Evolutionary conservation across 1,139 yeast species (phyloP), one percentile per base, ranked within the genome.

Genomic region (Saccharomycopsis crataegensis): DNA sequence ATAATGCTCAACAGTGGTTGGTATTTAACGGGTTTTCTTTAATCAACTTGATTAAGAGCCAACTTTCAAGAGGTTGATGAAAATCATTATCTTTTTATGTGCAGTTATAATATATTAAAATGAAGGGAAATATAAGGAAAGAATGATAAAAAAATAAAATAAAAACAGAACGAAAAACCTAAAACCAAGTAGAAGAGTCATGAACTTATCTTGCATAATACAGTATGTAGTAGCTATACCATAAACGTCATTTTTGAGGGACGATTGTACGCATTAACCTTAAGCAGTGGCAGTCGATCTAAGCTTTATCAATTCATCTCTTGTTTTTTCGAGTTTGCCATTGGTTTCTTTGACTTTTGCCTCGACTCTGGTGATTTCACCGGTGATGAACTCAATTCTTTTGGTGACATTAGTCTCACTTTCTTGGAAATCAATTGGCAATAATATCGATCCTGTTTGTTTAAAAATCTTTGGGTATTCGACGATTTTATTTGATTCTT

Each of bases 391-490:
- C 67, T 90, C 96, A 50, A 93, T 76, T 67, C 99, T 83, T 68
- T 91, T 93, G 37, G 76, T 78, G 41, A 93, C 97, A 64, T 91
- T 93, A 64, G 78, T 62, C 61, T 81, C 79, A 40, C 98, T 96
- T 67, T 93, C 98, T 12, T 67, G 67, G 59, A 78, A 79, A 54
- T 90, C 96, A 65, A 91, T 96, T 2, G 97, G 97, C 58, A 93
- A 75, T 58, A 93, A 75, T 7, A 91, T 90, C 9, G 96, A 96
- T 0, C 99, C 99, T 22, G 93, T 86, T 60, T 91, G 76, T 68
- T 93, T 93, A 71, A 80, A 93, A 42, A 93, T 83, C 62, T 86
- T 86, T 16, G 94, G 77, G 43, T 12, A 16, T 28, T 53, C 74
- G 60, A 72, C 65, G 58, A 75, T 64, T 58, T 61, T 62, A 6